phyloP scores from a whole-genome alignment of 768 basidiomycete genomes.

The Strobilomyces echinocephalus region DNA sequence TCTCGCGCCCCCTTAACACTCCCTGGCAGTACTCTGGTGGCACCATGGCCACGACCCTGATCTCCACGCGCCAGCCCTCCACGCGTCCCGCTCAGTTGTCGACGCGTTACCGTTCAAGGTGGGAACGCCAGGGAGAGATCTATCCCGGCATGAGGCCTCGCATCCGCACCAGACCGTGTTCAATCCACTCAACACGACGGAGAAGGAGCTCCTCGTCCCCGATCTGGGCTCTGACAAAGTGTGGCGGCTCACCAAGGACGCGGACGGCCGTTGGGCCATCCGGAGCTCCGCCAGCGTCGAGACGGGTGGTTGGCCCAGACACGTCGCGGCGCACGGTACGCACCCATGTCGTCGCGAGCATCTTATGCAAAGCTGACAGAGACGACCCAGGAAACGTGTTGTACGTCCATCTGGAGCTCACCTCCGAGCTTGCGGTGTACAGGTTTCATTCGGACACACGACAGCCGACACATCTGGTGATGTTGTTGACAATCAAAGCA shows the following conservation, averaged over 20 bases:
- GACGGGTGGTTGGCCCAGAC: slow-evolving; percentile 66
- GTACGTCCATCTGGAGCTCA: slow-evolving; percentile 67
- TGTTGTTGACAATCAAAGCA: slow-evolving; percentile 48
- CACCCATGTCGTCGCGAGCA: neutral
- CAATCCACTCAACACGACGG: slow-evolving; percentile 38
- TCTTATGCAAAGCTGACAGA: neutral
- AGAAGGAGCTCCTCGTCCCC: slow-evolving; percentile 61
- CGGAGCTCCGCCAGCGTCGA: slow-evolving; percentile 44
- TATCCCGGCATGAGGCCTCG: slow-evolving; percentile 60
- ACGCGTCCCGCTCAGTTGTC: slow-evolving; percentile 33
- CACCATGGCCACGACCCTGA: slow-evolving; percentile 49
- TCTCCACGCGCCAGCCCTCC: slow-evolving; percentile 46
- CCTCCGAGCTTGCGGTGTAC: slow-evolving; percentile 54
- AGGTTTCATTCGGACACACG: slow-evolving; percentile 41
- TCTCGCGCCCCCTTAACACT: neutral
- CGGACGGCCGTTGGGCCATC: slow-evolving; percentile 45
- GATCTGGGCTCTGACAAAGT: slow-evolving; percentile 75
- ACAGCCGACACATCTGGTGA: slow-evolving; percentile 34
- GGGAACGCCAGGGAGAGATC: slow-evolving; percentile 56
- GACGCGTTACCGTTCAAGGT: slow-evolving; percentile 36
- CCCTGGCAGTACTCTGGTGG: slow-evolving; percentile 67
- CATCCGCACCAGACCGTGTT: slow-evolving; percentile 73
- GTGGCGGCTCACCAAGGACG: slow-evolving; percentile 46
- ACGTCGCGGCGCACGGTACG: slow-evolving; percentile 61
- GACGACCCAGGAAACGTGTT: slow-evolving; percentile 47